Evolutionary conservation across 331 rosid genomes (phyloP).

Genomic region (Spiraea crenata): DNA sequence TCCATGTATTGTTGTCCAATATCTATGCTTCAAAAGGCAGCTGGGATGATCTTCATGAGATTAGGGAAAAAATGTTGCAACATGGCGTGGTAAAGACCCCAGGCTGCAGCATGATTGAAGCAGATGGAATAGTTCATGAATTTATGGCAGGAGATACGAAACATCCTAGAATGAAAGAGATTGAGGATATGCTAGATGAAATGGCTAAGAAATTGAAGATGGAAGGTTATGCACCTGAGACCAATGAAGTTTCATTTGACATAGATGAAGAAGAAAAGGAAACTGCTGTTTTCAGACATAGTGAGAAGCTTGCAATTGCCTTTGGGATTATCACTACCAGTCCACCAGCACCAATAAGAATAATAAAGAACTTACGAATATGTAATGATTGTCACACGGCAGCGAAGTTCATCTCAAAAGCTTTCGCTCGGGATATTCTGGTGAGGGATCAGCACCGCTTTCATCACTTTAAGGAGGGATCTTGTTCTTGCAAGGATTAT

Average conservation of each 20-base stretch:
- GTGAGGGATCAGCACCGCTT: constrained; percentile 52
- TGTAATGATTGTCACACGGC: constrained; percentile 59
- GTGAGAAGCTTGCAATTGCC: constrained; percentile 59
- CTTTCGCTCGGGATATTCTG: constrained; percentile 41
- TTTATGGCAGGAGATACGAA: constrained; percentile 54
- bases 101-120: constrained; percentile 60
- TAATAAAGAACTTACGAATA: constrained; percentile 50
- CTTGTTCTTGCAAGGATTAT: constrained; percentile 52
- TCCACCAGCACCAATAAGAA: constrained; percentile 47
- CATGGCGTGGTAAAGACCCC: constrained; percentile 52
- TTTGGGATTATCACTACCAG: constrained; percentile 43
- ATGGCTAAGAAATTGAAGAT: constrained; percentile 43
- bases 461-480: constrained; percentile 53
- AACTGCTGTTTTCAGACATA: constrained; percentile 44
- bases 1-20: constrained; percentile 53
- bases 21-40: constrained; percentile 62
- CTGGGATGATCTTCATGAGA: constrained; percentile 51
- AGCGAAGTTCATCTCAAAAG: constrained; percentile 46
- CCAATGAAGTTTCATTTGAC: constrained; percentile 47
- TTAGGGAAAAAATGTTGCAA: constrained; percentile 48
- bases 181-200: constrained; percentile 46
- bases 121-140: constrained; percentile 51
- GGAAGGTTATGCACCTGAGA: constrained; percentile 48
- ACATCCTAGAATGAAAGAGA: constrained; percentile 43
- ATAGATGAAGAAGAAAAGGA: constrained; percentile 58